Evolutionary conservation across 257 asterid genomes (phyloP), one percentile per base, ranked within the genome.

Genomic region (Scutellaria barbata): DNA sequence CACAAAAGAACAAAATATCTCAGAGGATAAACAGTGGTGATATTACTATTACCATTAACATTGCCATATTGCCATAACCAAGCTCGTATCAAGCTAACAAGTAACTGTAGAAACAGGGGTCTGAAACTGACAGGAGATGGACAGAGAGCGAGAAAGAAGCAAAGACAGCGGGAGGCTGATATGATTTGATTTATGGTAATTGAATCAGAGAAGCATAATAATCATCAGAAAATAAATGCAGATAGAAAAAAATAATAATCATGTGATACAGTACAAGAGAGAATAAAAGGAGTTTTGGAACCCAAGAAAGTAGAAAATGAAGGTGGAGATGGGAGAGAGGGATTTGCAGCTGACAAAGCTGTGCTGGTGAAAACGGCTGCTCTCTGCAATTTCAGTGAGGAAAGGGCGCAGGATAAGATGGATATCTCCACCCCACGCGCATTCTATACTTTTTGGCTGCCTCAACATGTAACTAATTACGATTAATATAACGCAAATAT

Each of bases 321-420:
- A 33, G 62, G 10, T 52, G 33, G 56, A 69, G 51, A 72, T 25
- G 30, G 2, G 35, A 30, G 35, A 30, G 35, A 30, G 35, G 2
- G 63, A 76, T 55, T 67, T 77, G 74, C 62, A 66, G 79, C 76
- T 74, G 84, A 69, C 77, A 75, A 72, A 77, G 82, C 74, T 81
- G 81, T 42, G 77, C 66, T 39, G 82, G 74, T 83, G 92, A 88
- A 81, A 86, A 80, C 87, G 90, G 92, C 90, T 54, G 82, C 67
- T 81, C 91, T 76, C 83, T 78, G 73, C 54, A 8, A 35, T 71
- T 74, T 68, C 70, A 54, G 69, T 43, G 66, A 64, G 63, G 69
- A 57, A 37, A 46, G 71, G 35, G 72, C 74, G 84, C 74, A 74
- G 76, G 85, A 83, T 80, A 73, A 80, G 81, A 71, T 41, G 37